Base-by-base conservation (phyloP, 2,329 filamentous ascomycete genomes). In the Epicoccum sorghinum region DNA sequence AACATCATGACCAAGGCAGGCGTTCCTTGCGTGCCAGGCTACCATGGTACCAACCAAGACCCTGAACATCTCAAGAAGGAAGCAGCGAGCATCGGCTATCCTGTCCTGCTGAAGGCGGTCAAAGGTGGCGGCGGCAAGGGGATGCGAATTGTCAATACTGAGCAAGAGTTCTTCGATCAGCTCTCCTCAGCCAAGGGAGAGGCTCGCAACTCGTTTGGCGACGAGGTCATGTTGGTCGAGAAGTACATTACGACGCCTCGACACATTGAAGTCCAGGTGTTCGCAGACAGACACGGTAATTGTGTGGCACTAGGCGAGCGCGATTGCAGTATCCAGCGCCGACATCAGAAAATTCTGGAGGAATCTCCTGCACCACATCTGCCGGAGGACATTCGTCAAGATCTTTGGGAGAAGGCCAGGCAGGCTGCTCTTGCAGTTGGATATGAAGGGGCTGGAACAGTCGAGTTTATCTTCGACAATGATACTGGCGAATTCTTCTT, bases 1-100 rank as follows among this genome's bases (percentile, higher is more conserved):
- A 90, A 96, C 72, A 97, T 99, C 70, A 98, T 99, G 95, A 91
- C 86, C 30, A 86, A 86, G 4, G 93, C 95, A n/a, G 91, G 92
- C 7, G 95, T 99, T 3, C 93, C 93, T 4, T 98, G 95, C 68
- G 95, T 99, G 43, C 95, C 95, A 0, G 95, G 95, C 0, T 99
- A 99, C 69, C 95, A 98, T 72, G 95, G 95, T 14, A 68, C 82
- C 1, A 90, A 96, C 47, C 95, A 99, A 77, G 86, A 89, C 43
- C 79, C 83, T 1, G 71, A 76, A 7, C 80, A 82, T 55, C 78
- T 89, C 25, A 82, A 91, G 50, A 78, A 80, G 8, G 86, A 93
- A 71, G 93, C 95, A 7, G 84, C 84, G 64, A 86, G 89, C 60
- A 88, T 89, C 64, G 83, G 84, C 55, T 86, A 85, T 60, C 85